Base-by-base conservation (phyloP, 768 basidiomycete species). In the Rhizopogon sp. region DNA sequence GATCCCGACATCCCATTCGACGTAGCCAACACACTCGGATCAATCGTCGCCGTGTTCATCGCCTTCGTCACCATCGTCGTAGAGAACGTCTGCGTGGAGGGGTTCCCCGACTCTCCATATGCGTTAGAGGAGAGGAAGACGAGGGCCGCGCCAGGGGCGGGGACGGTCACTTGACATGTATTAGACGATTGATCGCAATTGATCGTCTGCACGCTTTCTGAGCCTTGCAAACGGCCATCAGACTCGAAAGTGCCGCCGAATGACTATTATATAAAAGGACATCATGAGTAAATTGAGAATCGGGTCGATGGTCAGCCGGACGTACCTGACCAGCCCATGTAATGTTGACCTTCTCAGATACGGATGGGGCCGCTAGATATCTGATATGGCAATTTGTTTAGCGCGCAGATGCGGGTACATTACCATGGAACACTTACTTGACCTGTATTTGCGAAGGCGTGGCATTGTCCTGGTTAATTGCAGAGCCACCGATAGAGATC, bases 281-380 rank as follows among this genome's bases (percentile, higher is more conserved):
- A 39, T 40, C n/a, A 44, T 53, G 2, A 53, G 39, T 29, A 2
- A n/a, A 28, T n/a, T 14, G 28, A 6, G 28, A 47, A 2, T 6
- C 11, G 20, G 10, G 29, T 43, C 3, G 22, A 17, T n/a, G 25
- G 35, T 13, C 20, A 6, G 42, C 14, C 22, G 4, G 9, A 55
- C n/a, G 16, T 43, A 76, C 75, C 67, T 80, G 79, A 11, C 73
- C 74, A 0, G 76, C 78, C 78, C 78, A 81, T 5, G 74, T 76
- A 60, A 80, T 76, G 58, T 78, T 73, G 54, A 64, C 65, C 58
- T 79, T 75, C 60, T 76, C 73, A 0, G 72, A 60, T 1, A 77
- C 74, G 5, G 67, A 68, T 2, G 71, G 62, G 6, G 78, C 76
- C 5, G 42, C 52, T 20, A 74, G 61, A 50, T 70, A 75, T 59